Conservation (phyloP, 1,139 yeast species). For the Candida pseudoviswanathii region DNA sequence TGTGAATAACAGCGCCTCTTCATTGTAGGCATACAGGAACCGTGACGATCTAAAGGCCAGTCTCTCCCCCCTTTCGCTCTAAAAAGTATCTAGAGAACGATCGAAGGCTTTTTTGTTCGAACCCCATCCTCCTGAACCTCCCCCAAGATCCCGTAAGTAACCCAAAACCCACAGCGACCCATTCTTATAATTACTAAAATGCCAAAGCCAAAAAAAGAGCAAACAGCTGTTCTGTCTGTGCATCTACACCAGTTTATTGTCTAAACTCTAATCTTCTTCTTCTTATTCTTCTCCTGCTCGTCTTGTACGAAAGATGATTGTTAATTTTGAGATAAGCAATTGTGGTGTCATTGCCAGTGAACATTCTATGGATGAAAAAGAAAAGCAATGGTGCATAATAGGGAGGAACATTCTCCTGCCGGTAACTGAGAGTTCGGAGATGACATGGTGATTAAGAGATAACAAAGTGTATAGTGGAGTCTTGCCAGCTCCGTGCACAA, state of each 20-base stretch:
- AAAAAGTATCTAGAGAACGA: too few relatives aligned
- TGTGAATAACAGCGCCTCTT: background rate
- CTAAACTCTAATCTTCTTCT: background rate
- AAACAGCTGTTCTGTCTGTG: background rate
- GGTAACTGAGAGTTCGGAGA: too few relatives aligned
- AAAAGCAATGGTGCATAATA: background rate
- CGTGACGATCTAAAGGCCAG: too few relatives aligned
- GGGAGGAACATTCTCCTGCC: too few relatives aligned
- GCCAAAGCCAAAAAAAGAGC: too few relatives aligned
- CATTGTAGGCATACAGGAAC: background rate
- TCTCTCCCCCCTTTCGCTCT: too few relatives aligned
- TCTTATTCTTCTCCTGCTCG: background rate
- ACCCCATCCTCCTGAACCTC: too few relatives aligned
- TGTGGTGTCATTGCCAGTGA: background rate
- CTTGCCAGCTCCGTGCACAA: too few relatives aligned
- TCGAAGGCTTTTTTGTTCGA: too few relatives aligned
- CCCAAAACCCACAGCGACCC: too few relatives aligned
- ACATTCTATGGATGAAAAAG: background rate
- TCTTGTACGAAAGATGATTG: background rate
- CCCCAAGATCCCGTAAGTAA: too few relatives aligned
- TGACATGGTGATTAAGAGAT: background rate
- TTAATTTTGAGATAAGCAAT: background rate
- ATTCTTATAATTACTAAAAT: too few relatives aligned
- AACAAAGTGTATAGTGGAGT: background rate
- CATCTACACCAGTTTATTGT: background rate